A percentile compares a stretch with the other conserved stretches of the same genome.
These are phyloP conservation scores for Ceratocystiopsis sp. DNA, from an alignment of 2,329 filamentous ascomycete genomes.

Conservation along the genomic window DNA sequence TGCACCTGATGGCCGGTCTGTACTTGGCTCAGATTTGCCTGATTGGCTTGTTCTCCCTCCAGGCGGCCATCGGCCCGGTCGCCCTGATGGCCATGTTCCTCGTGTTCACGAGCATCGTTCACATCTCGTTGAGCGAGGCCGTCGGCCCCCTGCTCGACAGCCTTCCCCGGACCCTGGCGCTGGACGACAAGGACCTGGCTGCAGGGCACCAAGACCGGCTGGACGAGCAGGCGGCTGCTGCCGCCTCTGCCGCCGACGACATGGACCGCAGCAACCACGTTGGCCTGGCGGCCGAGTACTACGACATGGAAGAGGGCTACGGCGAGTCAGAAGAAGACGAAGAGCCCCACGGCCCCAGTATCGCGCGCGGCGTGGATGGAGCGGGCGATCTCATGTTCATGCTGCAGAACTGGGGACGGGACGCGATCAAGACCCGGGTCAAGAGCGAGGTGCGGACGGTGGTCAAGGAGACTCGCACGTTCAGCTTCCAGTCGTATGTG, in stretches of 20 bases:
- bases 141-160: conserved; percentile 56
- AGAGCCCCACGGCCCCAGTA: conserved; percentile 9
- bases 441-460: conserved; percentile 7
- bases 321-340: conserved; percentile 22
- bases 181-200: conserved; percentile 14
- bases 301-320: conserved; percentile 14
- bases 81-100: conserved; percentile 61
- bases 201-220: conserved; percentile 8
- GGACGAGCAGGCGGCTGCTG: background rate
- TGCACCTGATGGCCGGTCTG: conserved; percentile 68
- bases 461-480: conserved; percentile 15
- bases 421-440: conserved; percentile 9
- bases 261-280: background rate
- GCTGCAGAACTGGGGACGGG: conserved; percentile 11
- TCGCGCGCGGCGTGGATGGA: conserved; percentile 14
- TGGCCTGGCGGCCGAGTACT: conserved; percentile 16
- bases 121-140: conserved; percentile 52
- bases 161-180: conserved; percentile 48
- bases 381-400: conserved; percentile 12
- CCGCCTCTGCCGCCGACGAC: background rate
- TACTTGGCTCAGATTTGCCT: conserved; percentile 69
- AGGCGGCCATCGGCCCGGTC: conserved; percentile 49
- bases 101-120: conserved; percentile 60
- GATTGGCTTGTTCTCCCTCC: conserved; percentile 64
- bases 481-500: conserved; percentile 6